phyloP scores from a whole-genome alignment of 306 rosid species.

The Hippophae gyantsensis region DNA sequence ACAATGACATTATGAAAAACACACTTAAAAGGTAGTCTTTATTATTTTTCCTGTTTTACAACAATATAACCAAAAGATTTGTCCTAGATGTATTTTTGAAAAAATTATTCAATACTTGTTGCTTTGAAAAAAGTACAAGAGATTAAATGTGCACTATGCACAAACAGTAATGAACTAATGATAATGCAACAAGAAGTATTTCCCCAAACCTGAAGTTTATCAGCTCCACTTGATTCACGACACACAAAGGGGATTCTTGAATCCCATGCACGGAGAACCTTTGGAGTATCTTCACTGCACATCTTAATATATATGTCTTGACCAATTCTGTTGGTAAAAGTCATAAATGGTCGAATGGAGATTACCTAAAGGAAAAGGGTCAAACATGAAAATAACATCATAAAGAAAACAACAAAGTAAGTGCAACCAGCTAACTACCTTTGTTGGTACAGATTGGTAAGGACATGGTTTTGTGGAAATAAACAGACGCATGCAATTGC shows the following conservation, averaged over 20 bases:
- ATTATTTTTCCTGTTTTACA: no score
- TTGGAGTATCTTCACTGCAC: constrained; percentile 68
- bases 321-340: constrained; percentile 93
- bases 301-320: constrained; percentile 62
- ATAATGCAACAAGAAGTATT: neutral
- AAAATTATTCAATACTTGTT: no score
- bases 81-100: no score
- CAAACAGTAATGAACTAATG: constrained; percentile 2
- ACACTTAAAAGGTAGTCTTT: no score
- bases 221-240: constrained; percentile 44
- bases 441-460: constrained; percentile 76
- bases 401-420: constrained; percentile 7
- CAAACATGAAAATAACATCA: constrained; percentile 3
- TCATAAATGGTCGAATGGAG: constrained; percentile 75
- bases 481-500: constrained; percentile 63
- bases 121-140: neutral
- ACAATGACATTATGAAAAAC: no score
- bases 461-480: constrained; percentile 80
- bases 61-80: no score
- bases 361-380: constrained; percentile 52
- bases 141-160: neutral
- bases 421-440: constrained; percentile 39
- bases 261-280: constrained; percentile 69
- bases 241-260: constrained; percentile 61
- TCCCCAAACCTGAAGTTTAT: constrained; percentile 71